phyloP scores from a whole-genome alignment of 768 basidiomycete genomes.

The Lentinus brumalis region DNA sequence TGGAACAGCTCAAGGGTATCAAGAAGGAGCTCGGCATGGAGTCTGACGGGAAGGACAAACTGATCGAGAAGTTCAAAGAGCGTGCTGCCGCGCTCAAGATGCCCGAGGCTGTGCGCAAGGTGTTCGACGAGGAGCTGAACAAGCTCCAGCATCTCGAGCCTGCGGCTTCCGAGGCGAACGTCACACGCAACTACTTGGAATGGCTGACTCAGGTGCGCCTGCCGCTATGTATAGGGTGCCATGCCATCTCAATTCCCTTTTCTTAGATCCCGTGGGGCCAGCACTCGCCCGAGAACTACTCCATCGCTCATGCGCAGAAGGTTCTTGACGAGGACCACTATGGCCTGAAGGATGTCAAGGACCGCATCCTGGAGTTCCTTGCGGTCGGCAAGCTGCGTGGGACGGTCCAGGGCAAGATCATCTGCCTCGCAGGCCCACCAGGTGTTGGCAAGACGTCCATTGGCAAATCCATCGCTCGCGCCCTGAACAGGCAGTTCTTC shows the following conservation, averaged over 20 bases:
- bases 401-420: slow-evolving; percentile 95
- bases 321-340: slow-evolving; percentile 97
- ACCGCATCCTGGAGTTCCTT: slow-evolving; percentile 93
- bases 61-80: slow-evolving; percentile 91
- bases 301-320: slow-evolving; percentile 74
- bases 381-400: slow-evolving; percentile 95
- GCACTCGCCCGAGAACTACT: slow-evolving; percentile 91
- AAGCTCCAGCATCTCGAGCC: slow-evolving; percentile 91
- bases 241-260: slow-evolving; percentile 6
- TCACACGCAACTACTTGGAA: slow-evolving; percentile 92
- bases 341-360: slow-evolving; percentile 88
- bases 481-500: slow-evolving; percentile 91
- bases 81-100: slow-evolving; percentile 80
- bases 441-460: slow-evolving; percentile 98
- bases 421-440: slow-evolving; percentile 94
- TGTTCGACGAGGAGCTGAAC: slow-evolving; percentile 93
- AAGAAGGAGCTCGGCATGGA: slow-evolving; percentile 97
- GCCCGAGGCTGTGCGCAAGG: slow-evolving; percentile 88
- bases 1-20: slow-evolving; percentile 96
- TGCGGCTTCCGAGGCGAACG: slow-evolving; percentile 89
- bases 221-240: neutral
- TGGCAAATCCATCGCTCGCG: slow-evolving; percentile 92
- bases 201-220: slow-evolving; percentile 77
- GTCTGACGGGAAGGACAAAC: slow-evolving; percentile 90
- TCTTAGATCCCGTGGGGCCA: slow-evolving; percentile 92